phyloP scores from a whole-genome alignment of 495 filamentous ascomycete species.

The Aspergillus bridgeri region DNA sequence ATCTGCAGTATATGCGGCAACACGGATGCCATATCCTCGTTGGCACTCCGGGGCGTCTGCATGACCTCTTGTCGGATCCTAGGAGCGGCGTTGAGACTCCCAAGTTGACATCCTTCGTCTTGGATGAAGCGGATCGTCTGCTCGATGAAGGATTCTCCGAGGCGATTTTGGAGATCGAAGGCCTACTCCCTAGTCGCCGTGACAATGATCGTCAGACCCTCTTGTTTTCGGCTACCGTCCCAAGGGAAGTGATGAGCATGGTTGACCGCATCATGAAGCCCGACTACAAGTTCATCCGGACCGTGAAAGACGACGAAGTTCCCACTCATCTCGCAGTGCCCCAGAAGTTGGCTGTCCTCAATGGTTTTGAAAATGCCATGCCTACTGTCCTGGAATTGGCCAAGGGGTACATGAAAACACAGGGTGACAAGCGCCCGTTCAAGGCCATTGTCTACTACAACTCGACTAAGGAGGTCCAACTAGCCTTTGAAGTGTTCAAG shows the following conservation, averaged over 20 bases:
- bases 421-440: constrained; percentile 61
- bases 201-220: constrained; percentile 78
- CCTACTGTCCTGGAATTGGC: constrained; percentile 75
- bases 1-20: constrained; percentile 58
- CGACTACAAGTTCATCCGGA: constrained; percentile 79
- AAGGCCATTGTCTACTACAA: constrained; percentile 92
- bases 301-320: constrained; percentile 71
- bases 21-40: constrained; percentile 87
- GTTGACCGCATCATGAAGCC: constrained; percentile 67
- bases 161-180: constrained; percentile 69
- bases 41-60: constrained; percentile 84
- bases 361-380: constrained; percentile 70
- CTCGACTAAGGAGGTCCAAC: constrained; percentile 65
- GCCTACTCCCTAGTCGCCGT: constrained; percentile 56
- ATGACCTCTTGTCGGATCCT: constrained; percentile 76
- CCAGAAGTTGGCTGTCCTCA: constrained; percentile 64
- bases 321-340: constrained; percentile 82
- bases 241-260: constrained; percentile 73
- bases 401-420: constrained; percentile 48
- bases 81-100: constrained; percentile 64
- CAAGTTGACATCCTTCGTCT: constrained; percentile 71
- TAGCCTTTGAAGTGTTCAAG: constrained; percentile 59
- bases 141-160: constrained; percentile 85
- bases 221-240: constrained; percentile 90
- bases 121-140: constrained; percentile 93